phyloP scores from a whole-genome alignment of 257 asterid species.

The Schizonepeta tenuifolia region DNA sequence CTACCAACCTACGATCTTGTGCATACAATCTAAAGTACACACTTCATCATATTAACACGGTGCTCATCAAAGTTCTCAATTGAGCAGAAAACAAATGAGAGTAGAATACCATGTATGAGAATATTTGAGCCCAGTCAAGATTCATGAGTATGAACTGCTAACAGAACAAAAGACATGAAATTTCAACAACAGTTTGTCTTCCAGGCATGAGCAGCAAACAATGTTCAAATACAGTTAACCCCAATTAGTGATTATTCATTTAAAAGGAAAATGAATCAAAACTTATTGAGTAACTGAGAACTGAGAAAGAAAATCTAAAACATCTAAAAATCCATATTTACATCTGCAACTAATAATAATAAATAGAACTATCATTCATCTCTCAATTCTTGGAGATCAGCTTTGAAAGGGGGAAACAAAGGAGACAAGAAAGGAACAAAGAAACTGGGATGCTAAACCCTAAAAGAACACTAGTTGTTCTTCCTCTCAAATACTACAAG shows the following conservation, averaged over 20 bases:
- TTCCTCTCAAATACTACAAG: conserved; percentile 32
- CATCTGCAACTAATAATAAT: conserved; percentile 40
- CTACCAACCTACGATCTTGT: neutral
- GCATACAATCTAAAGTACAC: neutral
- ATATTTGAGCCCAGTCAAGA: neutral
- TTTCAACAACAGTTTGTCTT: neutral
- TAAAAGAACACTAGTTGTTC: conserved; percentile 28
- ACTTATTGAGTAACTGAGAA: neutral
- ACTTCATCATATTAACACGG: neutral
- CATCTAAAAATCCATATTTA: conserved; percentile 44
- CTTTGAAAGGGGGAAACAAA: conserved; percentile 9
- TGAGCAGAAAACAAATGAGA: neutral
- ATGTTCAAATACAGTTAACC: conserved; percentile 1
- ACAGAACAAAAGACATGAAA: neutral
- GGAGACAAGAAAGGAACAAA: neutral
- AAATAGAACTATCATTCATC: conserved; percentile 34
- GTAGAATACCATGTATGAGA: neutral
- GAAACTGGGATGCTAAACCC: conserved; percentile 24
- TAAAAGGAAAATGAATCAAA: neutral
- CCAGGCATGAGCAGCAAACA: neutral
- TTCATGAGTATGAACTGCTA: neutral
- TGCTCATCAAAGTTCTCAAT: neutral
- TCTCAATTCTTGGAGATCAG: conserved; percentile 35
- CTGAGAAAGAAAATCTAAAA: conserved; percentile 31
- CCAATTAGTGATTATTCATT: conserved; percentile 13